Conservation (phyloP, 2,329 filamentous ascomycete genomes). For the Apiospora sp. region DNA sequence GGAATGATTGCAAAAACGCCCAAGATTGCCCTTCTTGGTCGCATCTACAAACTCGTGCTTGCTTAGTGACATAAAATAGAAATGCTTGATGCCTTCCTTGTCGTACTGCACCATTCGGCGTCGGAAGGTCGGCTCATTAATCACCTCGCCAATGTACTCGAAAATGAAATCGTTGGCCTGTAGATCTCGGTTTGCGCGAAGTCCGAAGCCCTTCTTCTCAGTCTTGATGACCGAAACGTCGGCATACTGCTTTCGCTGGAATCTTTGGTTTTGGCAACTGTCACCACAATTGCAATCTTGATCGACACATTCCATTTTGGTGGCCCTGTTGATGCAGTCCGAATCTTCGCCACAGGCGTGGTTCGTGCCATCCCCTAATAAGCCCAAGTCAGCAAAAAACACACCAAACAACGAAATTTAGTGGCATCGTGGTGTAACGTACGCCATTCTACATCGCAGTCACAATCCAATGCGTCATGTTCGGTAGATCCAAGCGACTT, state of each 20-base stretch:
- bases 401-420: conserved; percentile 28
- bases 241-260: conserved; percentile 89
- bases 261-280: conserved; percentile 92
- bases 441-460: conserved; percentile 96
- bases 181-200: conserved; percentile 81
- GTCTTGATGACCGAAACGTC: conserved; percentile 95
- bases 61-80: conserved; percentile 99
- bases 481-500: conserved; percentile 92
- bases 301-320: conserved; percentile 92
- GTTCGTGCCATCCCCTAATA: conserved; percentile 69
- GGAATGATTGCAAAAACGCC: conserved; percentile 98
- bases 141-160: conserved; percentile 98
- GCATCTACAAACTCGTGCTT: conserved; percentile 98
- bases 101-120: conserved; percentile 93
- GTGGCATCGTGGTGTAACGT: conserved; percentile 53
- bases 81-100: conserved; percentile 96
- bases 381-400: conserved; percentile 34
- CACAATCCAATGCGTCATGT: conserved; percentile 89
- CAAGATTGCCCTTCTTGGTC: conserved; percentile 94
- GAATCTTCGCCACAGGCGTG: conserved; percentile 93
- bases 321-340: conserved; percentile 97
- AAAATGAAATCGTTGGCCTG: conserved; percentile 91
- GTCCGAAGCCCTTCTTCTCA: conserved; percentile 95
- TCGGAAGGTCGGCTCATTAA: conserved; percentile 89
- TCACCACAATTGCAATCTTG: conserved; percentile 87